Evolutionary conservation across 148 eudicot genomes (phyloP).

Genomic region (Camellia lanceoleosa): DNA sequence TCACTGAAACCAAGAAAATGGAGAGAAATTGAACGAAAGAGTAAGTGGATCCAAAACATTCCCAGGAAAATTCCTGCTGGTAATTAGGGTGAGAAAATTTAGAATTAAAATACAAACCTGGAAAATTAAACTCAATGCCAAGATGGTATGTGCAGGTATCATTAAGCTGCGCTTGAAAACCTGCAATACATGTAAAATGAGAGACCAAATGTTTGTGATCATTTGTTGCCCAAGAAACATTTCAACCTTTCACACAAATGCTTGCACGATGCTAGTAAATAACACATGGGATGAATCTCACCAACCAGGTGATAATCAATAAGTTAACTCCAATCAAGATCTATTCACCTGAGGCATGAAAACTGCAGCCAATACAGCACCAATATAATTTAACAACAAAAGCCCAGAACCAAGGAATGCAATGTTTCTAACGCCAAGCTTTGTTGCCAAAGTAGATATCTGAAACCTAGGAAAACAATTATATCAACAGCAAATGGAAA

Average conservation of each 20-base stretch:
- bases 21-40: background rate
- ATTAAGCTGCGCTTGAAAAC: constrained; percentile 79
- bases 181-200: constrained; percentile 39
- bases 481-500: background rate
- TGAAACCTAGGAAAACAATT: constrained; percentile 52
- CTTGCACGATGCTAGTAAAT: background rate
- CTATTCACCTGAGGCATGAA: constrained; percentile 70
- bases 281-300: background rate
- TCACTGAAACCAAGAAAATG: background rate
- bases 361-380: constrained; percentile 68
- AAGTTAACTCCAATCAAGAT: background rate
- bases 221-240: background rate
- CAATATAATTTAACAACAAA: constrained; percentile 76
- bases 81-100: background rate
- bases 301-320: background rate
- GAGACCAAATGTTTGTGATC: constrained; percentile 1
- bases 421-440: constrained; percentile 93
- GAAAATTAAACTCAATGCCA: constrained; percentile 68
- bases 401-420: constrained; percentile 93
- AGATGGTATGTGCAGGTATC: constrained; percentile 76
- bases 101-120: constrained; percentile 48
- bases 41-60: background rate
- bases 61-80: background rate
- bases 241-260: background rate
- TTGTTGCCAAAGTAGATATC: constrained; percentile 91